These are phyloP conservation scores for Penicillium fuscoglaucum DNA, from an alignment of 2,329 filamentous ascomycete genomes.

Conservation along the genomic window DNA sequence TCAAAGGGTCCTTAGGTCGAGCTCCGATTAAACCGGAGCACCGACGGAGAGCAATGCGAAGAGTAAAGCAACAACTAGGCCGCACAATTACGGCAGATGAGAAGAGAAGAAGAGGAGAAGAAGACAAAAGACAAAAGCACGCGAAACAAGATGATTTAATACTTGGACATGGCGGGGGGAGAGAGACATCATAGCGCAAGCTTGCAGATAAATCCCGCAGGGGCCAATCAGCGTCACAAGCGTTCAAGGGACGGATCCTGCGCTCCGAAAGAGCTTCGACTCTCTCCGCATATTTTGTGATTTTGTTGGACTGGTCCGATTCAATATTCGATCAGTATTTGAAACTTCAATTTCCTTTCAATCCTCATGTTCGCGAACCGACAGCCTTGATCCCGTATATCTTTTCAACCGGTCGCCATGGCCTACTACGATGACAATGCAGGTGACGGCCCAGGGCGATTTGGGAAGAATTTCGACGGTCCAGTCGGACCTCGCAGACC, in stretches of 20 bases:
- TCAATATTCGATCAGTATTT: not conserved
- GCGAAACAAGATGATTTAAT: constrained; percentile 3
- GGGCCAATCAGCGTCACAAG: constrained; percentile 20
- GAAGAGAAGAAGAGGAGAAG: not conserved
- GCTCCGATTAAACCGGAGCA: constrained; percentile 3
- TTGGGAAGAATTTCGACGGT: constrained; percentile 36
- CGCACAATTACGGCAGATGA: not conserved
- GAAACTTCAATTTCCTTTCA: not conserved
- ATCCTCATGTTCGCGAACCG: not conserved
- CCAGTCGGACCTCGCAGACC: constrained; percentile 43
- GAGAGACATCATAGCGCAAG: constrained; percentile 13
- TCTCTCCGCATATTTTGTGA: constrained; percentile 13
- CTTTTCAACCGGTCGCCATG: constrained; percentile 27
- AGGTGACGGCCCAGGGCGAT: constrained; percentile 36
- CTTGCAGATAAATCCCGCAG: constrained; percentile 11
- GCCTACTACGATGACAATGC: constrained; percentile 43
- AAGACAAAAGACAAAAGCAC: not conserved
- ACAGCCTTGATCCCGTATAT: constrained; percentile 9
- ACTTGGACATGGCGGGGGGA: constrained; percentile 3
- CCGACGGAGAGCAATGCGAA: not conserved
- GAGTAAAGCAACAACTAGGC: not conserved
- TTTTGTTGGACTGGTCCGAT: not conserved
- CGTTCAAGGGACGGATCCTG: constrained; percentile 12
- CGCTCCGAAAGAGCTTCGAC: constrained; percentile 15
- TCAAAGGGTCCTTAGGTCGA: not conserved